These are phyloP conservation scores for Sporothrix brunneoviolacea DNA, from an alignment of 2,329 filamentous ascomycete species.

Conservation along the genomic window DNA sequence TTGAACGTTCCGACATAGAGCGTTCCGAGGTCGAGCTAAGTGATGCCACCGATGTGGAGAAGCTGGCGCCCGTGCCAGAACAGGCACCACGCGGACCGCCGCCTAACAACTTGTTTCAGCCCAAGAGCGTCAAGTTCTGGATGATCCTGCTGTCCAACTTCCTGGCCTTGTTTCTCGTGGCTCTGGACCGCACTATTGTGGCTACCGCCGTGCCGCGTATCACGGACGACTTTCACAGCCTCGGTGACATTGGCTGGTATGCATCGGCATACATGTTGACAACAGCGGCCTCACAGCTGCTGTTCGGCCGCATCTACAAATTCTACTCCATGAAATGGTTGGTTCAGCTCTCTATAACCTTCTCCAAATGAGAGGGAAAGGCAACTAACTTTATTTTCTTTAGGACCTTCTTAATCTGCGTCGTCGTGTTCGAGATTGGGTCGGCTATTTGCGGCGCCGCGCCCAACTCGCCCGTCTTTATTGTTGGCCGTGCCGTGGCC, in stretches of 20 bases:
- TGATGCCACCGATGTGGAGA: conserved; percentile 22
- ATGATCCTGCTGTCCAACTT: conserved; percentile 48
- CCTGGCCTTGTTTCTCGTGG: conserved; percentile 50
- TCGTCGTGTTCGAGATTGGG: conserved; percentile 48
- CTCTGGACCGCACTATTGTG: conserved; percentile 51
- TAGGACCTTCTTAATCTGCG: conserved; percentile 39
- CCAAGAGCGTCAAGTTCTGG: conserved; percentile 49
- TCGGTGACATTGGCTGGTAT: conserved; percentile 60
- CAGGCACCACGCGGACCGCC: neutral
- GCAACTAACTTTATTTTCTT: neutral
- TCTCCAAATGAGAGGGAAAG: too few species aligned
- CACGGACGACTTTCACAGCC: conserved; percentile 49
- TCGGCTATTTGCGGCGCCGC: conserved; percentile 50
- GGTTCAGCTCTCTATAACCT: conserved; percentile 9
- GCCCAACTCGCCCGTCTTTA: conserved; percentile 46
- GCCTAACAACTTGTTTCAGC: conserved; percentile 39
- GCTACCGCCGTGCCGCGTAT: conserved; percentile 49
- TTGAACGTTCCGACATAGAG: conserved; percentile 13
- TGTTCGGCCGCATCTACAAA: conserved; percentile 49
- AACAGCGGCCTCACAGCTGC: conserved; percentile 46
- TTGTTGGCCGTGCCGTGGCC: conserved; percentile 50
- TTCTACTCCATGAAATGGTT: conserved; percentile 46
- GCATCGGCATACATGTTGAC: conserved; percentile 56
- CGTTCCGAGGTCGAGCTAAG: conserved; percentile 13
- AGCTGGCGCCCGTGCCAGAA: conserved; percentile 17